These are phyloP conservation scores for Galeopsis tetrahit DNA, from an alignment of 257 asterid species.

Conservation along the genomic window DNA sequence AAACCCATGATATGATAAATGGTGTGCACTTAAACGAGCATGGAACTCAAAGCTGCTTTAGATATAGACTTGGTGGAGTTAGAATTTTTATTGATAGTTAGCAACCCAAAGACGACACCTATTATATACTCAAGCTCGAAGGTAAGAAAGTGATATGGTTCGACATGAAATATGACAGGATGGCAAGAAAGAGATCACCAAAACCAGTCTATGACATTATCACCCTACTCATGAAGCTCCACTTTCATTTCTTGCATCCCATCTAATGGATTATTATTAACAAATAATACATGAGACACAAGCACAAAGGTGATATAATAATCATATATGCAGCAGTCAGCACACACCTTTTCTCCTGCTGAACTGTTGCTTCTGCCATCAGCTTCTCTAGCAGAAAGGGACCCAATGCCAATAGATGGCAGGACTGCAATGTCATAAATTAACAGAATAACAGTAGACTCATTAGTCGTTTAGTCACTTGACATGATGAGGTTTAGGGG, in stretches of 20 bases:
- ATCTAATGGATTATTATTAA: not conserved
- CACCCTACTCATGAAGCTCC: conserved; percentile 30
- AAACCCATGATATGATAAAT: not conserved
- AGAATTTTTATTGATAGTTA: not conserved
- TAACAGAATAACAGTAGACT: conserved; percentile 22
- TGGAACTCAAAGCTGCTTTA: conserved; percentile 5
- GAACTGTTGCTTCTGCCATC: conserved; percentile 91
- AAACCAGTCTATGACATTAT: conserved; percentile 17
- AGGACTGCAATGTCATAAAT: conserved; percentile 58
- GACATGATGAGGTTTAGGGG: conserved; percentile 17
- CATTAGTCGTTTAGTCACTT: not conserved
- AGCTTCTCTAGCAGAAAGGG: conserved; percentile 97
- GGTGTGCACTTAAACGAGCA: not conserved
- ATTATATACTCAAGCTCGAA: not conserved
- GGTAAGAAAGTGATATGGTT: conserved; percentile 6
- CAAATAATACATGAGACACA: conserved; percentile 4
- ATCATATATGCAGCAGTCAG: conserved; percentile 19
- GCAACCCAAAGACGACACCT: conserved; percentile 5
- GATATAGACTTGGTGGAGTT: not conserved
- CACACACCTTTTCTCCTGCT: conserved; percentile 82
- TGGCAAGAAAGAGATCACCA: not conserved
- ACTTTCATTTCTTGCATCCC: conserved; percentile 23
- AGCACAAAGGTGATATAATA: not conserved
- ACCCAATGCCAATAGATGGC: conserved; percentile 91
- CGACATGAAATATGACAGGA: not conserved